Percentiles rank a stretch among this genome's conserved stretches.
Conservation (phyloP, 2,329 filamentous ascomycete genomes). For the Aspergillus japonicus region DNA sequence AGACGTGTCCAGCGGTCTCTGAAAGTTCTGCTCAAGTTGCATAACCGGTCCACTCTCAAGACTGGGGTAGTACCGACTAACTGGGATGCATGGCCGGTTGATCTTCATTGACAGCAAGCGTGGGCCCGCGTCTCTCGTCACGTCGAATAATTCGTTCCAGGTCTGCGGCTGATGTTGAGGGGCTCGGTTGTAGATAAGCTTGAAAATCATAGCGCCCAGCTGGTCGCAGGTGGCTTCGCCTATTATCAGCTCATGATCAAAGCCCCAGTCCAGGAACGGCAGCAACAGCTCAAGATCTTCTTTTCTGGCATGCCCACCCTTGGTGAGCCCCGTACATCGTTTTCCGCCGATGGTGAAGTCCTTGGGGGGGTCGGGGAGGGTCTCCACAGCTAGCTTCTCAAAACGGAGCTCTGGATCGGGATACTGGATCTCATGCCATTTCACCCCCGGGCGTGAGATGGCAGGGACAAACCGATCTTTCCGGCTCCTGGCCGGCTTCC, state of each 20-base stretch:
- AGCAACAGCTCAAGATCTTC: neutral
- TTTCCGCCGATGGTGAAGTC: conserved; percentile 2
- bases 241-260: conserved; percentile 8
- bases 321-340: neutral
- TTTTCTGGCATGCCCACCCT: neutral
- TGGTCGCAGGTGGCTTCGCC: neutral
- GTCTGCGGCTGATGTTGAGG: conserved; percentile 18
- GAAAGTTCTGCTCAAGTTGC: conserved; percentile 1
- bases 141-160: conserved; percentile 17
- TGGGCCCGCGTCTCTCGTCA: conserved; percentile 30
- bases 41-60: conserved; percentile 5
- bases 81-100: conserved; percentile 12
- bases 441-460: too few relatives aligned
- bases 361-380: conserved; percentile 11
- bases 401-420: neutral
- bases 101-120: conserved; percentile 25
- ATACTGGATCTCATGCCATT: neutral
- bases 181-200: conserved; percentile 28
- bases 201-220: neutral
- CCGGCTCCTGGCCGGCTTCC: neutral
- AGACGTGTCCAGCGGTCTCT: conserved; percentile 15
- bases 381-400: neutral
- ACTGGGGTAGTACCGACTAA: conserved; percentile 26
- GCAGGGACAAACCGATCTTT: neutral
- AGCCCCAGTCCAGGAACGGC: conserved; percentile 29